phyloP scores from a whole-genome alignment of 257 asterid species.

The Ophiorrhiza pumila region DNA sequence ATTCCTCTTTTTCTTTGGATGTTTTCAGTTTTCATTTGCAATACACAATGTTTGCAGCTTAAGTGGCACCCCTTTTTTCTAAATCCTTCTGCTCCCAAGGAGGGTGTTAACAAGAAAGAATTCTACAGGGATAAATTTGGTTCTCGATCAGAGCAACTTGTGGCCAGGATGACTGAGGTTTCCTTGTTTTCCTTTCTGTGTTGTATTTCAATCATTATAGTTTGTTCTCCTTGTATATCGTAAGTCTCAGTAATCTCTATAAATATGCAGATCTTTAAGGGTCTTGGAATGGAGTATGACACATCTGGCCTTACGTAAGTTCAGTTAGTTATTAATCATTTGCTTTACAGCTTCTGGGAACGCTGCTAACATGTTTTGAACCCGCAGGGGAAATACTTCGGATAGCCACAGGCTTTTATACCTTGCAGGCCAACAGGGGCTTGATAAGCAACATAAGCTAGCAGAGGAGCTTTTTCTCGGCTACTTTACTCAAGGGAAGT shows the following conservation, averaged over 20 bases:
- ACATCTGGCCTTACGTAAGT: constrained; percentile 63
- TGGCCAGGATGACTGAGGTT: constrained; percentile 71
- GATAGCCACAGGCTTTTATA: constrained; percentile 68
- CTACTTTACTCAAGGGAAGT: constrained; percentile 77
- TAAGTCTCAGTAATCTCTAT: background rate
- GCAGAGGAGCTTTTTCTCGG: constrained; percentile 70
- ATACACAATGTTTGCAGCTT: constrained; percentile 25
- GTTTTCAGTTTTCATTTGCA: background rate
- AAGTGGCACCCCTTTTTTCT: constrained; percentile 52
- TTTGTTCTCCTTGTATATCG: background rate
- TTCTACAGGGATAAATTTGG: constrained; percentile 54
- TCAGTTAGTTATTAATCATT: background rate
- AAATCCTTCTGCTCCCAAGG: constrained; percentile 67
- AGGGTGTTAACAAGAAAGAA: constrained; percentile 67
- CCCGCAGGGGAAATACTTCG: constrained; percentile 59
- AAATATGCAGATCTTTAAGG: constrained; percentile 51
- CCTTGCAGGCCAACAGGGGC: constrained; percentile 59
- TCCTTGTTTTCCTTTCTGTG: constrained; percentile 1
- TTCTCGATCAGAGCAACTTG: constrained; percentile 52
- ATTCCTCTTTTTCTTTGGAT: background rate
- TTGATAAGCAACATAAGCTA: constrained; percentile 69
- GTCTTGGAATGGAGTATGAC: constrained; percentile 55
- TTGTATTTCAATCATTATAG: constrained; percentile 1
- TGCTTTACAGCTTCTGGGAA: background rate
- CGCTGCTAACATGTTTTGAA: constrained; percentile 3